phyloP scores from a whole-genome alignment of 164 flowering plant species.

The Nymphaea colorata region DNA sequence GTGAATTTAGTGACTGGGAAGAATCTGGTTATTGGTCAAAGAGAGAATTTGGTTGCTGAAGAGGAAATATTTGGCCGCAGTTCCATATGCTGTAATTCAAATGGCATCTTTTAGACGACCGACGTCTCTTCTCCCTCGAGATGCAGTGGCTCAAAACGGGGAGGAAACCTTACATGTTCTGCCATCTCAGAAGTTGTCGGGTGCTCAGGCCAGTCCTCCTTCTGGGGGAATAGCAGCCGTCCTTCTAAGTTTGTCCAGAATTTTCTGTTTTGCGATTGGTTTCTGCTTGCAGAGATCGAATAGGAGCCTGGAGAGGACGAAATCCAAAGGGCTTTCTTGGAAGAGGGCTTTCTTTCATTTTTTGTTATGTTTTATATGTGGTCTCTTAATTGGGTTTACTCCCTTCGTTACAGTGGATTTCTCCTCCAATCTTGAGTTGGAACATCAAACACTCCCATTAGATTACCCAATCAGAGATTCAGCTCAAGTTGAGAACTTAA shows the following conservation, averaged over 20 bases:
- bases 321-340: constrained; percentile 46
- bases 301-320: constrained; percentile 46
- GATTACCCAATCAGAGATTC: constrained; percentile 15
- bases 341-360: constrained; percentile 54
- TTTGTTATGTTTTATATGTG: constrained; percentile 48
- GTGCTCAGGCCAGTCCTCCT: constrained; percentile 25
- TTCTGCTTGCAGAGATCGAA: constrained; percentile 40
- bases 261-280: constrained; percentile 27
- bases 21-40: background rate
- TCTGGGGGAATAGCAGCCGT: background rate
- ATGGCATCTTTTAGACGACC: constrained; percentile 90
- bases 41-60: background rate
- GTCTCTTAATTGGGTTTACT: constrained; percentile 55
- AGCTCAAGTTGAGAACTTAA: constrained; percentile 7
- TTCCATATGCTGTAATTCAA: background rate
- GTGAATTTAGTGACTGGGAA: background rate
- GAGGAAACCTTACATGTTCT: constrained; percentile 44
- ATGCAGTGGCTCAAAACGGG: constrained; percentile 36
- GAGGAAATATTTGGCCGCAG: background rate
- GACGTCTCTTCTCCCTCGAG: constrained; percentile 56
- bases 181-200: constrained; percentile 57
- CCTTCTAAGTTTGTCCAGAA: constrained; percentile 19
- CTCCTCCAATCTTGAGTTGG: constrained; percentile 27
- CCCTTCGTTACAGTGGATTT: constrained; percentile 36
- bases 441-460: constrained; percentile 37